Evolutionary conservation across 2,329 filamentous ascomycete genomes (phyloP).

Genomic region (Fusarium albosuccineum): DNA sequence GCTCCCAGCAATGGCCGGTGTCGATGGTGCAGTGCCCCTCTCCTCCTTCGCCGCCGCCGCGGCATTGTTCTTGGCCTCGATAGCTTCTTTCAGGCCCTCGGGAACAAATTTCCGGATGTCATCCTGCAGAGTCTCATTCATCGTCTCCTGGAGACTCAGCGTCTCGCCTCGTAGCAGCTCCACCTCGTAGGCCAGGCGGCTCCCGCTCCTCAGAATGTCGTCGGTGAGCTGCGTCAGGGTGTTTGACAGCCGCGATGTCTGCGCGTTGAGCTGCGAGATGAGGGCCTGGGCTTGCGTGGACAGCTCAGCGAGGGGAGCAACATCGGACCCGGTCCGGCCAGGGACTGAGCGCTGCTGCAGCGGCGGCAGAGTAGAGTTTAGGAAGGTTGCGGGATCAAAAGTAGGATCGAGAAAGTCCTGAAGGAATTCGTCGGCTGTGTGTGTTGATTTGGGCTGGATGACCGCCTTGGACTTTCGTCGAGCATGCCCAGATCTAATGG

Average conservation of each 20-base stretch:
- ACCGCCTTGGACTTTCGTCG: conserved; percentile 54
- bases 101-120: conserved; percentile 82
- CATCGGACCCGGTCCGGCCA: conserved; percentile 44
- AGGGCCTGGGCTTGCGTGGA: conserved; percentile 85
- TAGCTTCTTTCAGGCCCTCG: conserved; percentile 55
- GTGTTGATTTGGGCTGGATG: conserved; percentile 65
- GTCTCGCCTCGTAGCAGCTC: conserved; percentile 93
- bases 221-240: conserved; percentile 92
- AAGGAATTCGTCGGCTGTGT: conserved; percentile 79
- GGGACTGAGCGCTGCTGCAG: conserved; percentile 63
- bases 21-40: conserved; percentile 42
- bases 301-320: conserved; percentile 78
- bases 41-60: conserved; percentile 31
- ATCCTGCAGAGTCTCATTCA: conserved; percentile 78
- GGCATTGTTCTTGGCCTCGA: conserved; percentile 42
- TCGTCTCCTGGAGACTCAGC: conserved; percentile 80
- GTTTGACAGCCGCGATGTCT: conserved; percentile 84
- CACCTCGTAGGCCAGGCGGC: conserved; percentile 91
- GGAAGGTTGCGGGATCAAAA: conserved; percentile 87
- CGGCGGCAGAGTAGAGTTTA: conserved; percentile 83
- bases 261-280: conserved; percentile 88
- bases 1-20: conserved; percentile 19
- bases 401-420: conserved; percentile 79
- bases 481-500: conserved; percentile 57
- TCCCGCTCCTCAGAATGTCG: conserved; percentile 91